These are phyloP conservation scores for Nitzschia inconspicua DNA, from an alignment of 108 stramenopile species.

Conservation along the genomic window DNA sequence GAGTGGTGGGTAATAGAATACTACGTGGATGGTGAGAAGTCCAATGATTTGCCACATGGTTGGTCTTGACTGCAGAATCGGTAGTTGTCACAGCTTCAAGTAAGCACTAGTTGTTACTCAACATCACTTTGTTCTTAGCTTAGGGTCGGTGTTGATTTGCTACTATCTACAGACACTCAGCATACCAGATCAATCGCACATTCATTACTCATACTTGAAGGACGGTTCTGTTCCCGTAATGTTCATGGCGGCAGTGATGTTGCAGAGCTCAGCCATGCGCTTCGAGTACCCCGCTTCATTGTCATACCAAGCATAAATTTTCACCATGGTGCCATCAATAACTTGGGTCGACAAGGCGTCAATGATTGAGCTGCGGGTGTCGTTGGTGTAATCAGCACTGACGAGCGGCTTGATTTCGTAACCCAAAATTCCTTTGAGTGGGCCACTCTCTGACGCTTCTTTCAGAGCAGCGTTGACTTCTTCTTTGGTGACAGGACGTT, in stretches of 20 bases:
- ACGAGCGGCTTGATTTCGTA: conserved; percentile 86
- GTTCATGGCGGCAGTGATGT: conserved; percentile 72
- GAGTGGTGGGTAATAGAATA: too few relatives aligned
- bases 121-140: too few relatives aligned
- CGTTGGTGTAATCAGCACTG: conserved; percentile 90
- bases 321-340: conserved; percentile 89
- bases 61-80: too few relatives aligned
- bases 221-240: conserved; percentile 58
- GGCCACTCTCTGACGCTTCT: conserved; percentile 73
- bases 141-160: too few relatives aligned
- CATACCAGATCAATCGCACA: too few relatives aligned
- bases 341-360: conserved; percentile 92
- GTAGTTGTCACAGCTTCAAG: too few relatives aligned
- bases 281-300: conserved; percentile 93
- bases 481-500: conserved; percentile 60
- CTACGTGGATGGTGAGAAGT: too few relatives aligned
- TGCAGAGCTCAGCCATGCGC: conserved; percentile 87
- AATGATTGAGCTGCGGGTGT: conserved; percentile 79
- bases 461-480: conserved; percentile 88
- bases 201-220: conserved; percentile 66
- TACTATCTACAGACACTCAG: too few relatives aligned
- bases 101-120: too few relatives aligned
- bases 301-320: conserved; percentile 95
- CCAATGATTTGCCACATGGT: too few relatives aligned
- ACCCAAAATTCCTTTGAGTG: conserved; percentile 87